Evolutionary conservation across 768 basidiomycete species (phyloP).

Genomic region (Suillus variegatus): DNA sequence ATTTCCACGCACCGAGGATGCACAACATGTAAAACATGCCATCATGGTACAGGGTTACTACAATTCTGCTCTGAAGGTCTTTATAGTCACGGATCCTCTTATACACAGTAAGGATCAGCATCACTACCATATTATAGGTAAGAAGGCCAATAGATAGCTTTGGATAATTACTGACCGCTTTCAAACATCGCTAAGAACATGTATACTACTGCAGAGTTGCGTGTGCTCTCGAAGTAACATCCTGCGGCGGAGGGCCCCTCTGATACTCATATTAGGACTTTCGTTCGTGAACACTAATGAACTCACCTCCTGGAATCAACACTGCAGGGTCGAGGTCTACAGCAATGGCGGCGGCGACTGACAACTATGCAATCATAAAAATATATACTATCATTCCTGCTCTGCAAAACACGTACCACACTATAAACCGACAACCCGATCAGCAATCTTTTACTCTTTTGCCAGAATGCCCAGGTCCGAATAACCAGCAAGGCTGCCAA

Average conservation of each 20-base stretch:
- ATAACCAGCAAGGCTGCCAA: slow-evolving; percentile 16
- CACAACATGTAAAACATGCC: slow-evolving; percentile 19
- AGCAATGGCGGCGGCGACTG: too few species aligned
- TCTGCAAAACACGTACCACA: slow-evolving; percentile 7
- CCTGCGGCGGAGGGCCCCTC: too few species aligned
- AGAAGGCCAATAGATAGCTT: background rate
- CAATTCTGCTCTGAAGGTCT: background rate
- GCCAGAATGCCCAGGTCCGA: slow-evolving; percentile 17
- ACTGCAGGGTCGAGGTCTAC: too few species aligned
- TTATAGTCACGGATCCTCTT: background rate
- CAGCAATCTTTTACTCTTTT: slow-evolving; percentile 1
- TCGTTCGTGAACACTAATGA: too few species aligned
- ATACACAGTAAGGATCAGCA: background rate
- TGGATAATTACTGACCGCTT: background rate
- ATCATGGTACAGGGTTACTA: slow-evolving; percentile 16
- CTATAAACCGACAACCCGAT: slow-evolving; percentile 14
- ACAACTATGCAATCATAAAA: too few species aligned
- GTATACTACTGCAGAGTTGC: too few species aligned
- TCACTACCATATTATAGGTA: background rate
- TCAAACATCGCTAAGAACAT: background rate
- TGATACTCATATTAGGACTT: too few species aligned
- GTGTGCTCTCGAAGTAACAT: too few species aligned
- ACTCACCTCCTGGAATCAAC: too few species aligned
- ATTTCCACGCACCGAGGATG: slow-evolving; percentile 13
- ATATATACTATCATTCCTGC: background rate